A percentile compares a stretch with the other conserved stretches of the same genome.
Evolutionary conservation across 148 eudicot species (phyloP).

Genomic region (Beta vulgaris): DNA sequence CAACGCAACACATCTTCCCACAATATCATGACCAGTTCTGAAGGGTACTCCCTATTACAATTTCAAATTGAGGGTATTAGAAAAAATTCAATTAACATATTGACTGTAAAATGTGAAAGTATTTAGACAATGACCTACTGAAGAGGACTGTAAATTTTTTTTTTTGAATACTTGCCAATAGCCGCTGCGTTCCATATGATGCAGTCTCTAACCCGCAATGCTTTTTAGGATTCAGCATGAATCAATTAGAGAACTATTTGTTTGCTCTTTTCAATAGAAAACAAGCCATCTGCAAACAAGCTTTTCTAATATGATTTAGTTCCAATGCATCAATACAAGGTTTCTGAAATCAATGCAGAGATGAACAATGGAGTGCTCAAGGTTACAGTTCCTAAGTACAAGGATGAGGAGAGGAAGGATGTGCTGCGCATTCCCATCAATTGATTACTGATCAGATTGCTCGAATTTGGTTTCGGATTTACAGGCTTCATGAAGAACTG

Average conservation of each 20-base stretch:
- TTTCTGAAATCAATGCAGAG: slow-evolving; percentile 11
- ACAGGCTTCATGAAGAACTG: not conserved
- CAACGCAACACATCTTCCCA: slow-evolving; percentile 75
- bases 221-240: too few relatives aligned
- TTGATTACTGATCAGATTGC: not conserved
- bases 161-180: too few relatives aligned
- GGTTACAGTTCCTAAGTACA: slow-evolving; percentile 14
- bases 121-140: too few relatives aligned
- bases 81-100: too few relatives aligned
- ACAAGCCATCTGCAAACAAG: too few relatives aligned
- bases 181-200: too few relatives aligned
- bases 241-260: too few relatives aligned
- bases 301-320: not conserved
- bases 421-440: not conserved
- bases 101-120: too few relatives aligned
- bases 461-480: not conserved
- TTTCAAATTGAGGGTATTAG: too few relatives aligned
- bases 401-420: slow-evolving; percentile 21
- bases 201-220: too few relatives aligned
- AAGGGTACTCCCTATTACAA: slow-evolving; percentile 79
- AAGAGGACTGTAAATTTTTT: too few relatives aligned
- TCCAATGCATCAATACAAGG: not conserved
- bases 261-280: too few relatives aligned
- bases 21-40: slow-evolving; percentile 94
- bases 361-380: slow-evolving; percentile 18